These are phyloP conservation scores for Carex scoparia DNA, from an alignment of 176 grass and related monocot genomes.

Conservation along the genomic window DNA sequence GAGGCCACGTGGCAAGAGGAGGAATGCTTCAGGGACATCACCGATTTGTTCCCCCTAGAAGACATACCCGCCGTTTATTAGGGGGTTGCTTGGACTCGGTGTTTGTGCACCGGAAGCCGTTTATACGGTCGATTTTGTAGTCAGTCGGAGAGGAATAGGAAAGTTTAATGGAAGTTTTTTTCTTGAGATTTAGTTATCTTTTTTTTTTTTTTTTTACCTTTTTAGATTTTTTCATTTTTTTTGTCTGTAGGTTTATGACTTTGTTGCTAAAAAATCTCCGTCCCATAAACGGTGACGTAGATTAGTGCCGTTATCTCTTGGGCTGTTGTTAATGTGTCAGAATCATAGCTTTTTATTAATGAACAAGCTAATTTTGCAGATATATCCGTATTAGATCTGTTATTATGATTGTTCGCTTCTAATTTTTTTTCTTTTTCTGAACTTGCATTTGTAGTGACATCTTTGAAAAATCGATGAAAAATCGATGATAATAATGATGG, in stretches of 20 bases:
- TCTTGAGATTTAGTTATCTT: constrained; percentile 42
- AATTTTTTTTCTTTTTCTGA: not conserved
- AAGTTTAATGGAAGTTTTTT: constrained; percentile 36
- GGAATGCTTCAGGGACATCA: constrained; percentile 76
- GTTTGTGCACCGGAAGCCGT: constrained; percentile 26
- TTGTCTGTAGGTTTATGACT: not conserved
- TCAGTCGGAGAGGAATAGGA: constrained; percentile 24
- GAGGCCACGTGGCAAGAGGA: constrained; percentile 45
- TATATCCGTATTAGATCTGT: not conserved
- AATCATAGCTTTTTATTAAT: constrained; percentile 12
- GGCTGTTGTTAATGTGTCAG: constrained; percentile 1
- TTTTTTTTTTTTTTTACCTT: not conserved
- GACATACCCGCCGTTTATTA: constrained; percentile 40
- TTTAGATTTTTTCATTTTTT: not conserved
- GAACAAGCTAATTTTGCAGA: constrained; percentile 18
- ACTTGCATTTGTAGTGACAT: not conserved
- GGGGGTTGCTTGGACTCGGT: not conserved
- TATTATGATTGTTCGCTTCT: not conserved
- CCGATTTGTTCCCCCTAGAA: constrained; percentile 81
- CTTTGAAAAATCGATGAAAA: not conserved
- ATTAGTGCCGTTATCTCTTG: constrained; percentile 5
- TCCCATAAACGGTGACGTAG: constrained; percentile 26
- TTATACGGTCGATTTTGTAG: constrained; percentile 24
- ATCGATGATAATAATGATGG: not conserved
- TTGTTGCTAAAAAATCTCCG: constrained; percentile 13